A percentile compares a stretch with the other conserved stretches of the same genome.
Conservation (phyloP, 306 rosid genomes). For the Corylus avellana region DNA sequence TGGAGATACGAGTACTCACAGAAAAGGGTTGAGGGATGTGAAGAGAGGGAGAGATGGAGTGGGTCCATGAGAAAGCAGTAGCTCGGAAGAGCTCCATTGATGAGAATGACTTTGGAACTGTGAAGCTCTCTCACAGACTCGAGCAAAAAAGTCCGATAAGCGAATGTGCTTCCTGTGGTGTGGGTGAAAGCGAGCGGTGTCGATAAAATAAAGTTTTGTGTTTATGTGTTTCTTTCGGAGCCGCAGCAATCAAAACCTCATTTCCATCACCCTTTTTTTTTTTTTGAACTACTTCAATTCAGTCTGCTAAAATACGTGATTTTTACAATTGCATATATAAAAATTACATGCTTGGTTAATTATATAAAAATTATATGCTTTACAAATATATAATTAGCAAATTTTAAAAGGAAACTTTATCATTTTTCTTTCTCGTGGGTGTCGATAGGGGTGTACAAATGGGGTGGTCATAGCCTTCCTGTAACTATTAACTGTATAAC, state of each 20-base stretch:
- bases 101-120: constrained; percentile 2
- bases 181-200: not conserved
- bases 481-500: no score
- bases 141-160: not conserved
- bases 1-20: constrained; percentile 38
- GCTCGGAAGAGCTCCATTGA: constrained; percentile 49
- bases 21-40: constrained; percentile 48
- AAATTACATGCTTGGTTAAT: no score
- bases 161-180: not conserved
- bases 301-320: no score
- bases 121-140: not conserved
- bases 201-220: not conserved
- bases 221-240: constrained; percentile 47
- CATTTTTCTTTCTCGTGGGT: no score
- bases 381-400: no score
- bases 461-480: no score
- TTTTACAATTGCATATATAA: no score
- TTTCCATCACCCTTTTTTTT: constrained; percentile 44
- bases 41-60: constrained; percentile 50
- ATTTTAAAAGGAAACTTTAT: no score
- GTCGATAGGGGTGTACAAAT: no score
- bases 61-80: constrained; percentile 64
- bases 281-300: not conserved
- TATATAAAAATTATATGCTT: no score
- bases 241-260: constrained; percentile 46